A percentile compares a stretch with the other conserved stretches of the same genome.
phyloP scores from a whole-genome alignment of 139 green algal genomes.

The Raphidocelis subcapitata region DNA sequence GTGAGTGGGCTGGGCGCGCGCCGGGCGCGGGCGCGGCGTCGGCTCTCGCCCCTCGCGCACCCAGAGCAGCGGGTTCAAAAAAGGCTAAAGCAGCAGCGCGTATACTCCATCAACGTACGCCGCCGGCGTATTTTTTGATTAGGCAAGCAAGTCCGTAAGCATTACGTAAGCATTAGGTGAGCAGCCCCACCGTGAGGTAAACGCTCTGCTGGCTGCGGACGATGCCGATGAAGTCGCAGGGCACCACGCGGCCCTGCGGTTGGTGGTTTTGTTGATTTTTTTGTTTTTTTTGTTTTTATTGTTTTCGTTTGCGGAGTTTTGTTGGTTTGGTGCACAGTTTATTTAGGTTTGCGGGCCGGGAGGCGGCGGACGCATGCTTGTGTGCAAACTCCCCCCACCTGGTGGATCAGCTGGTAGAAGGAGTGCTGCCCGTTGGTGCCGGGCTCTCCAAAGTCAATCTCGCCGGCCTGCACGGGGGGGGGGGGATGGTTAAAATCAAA shows the following conservation, averaged over 20 bases:
- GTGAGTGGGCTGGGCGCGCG: no score
- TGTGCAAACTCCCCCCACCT: constrained; percentile 30
- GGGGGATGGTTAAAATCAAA: not conserved
- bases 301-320: not conserved
- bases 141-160: not conserved
- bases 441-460: constrained; percentile 99
- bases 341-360: no score
- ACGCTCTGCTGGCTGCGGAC: constrained; percentile 91
- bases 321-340: no score
- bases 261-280: constrained; percentile 7
- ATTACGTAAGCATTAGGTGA: not conserved
- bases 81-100: no score
- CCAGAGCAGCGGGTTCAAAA: no score
- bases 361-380: no score
- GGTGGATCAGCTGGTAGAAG: constrained; percentile 99
- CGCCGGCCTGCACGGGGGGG: constrained; percentile 37
- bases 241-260: constrained; percentile 85
- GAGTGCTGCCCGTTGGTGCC: constrained; percentile 99
- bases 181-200: constrained; percentile 62
- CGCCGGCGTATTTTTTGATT: not conserved
- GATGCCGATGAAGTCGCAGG: constrained; percentile 98
- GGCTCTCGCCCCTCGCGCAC: no score
- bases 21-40: no score
- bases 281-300: constrained; percentile 3
- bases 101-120: not conserved